These are phyloP conservation scores for Fusarium clavum DNA, from an alignment of 2,329 filamentous ascomycete genomes.

Conservation along the genomic window DNA sequence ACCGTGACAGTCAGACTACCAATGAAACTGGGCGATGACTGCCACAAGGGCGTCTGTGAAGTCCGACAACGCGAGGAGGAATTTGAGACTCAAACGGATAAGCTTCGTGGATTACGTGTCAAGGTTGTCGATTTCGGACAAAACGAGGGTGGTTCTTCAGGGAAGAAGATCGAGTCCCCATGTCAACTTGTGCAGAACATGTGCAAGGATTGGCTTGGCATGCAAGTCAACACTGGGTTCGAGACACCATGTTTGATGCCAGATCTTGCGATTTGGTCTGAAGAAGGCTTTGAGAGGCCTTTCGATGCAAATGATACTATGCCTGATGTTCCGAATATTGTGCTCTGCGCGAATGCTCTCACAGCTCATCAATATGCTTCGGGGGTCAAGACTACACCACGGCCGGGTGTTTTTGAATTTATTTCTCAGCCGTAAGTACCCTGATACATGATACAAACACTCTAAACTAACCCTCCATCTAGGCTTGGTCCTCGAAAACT, in stretches of 20 bases:
- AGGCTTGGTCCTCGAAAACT: slow-evolving; percentile 55
- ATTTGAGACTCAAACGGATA: slow-evolving; percentile 46
- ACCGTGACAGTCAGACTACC: slow-evolving; percentile 51
- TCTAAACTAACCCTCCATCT: neutral
- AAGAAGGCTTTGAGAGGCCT: slow-evolving; percentile 17
- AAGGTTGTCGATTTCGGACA: slow-evolving; percentile 7
- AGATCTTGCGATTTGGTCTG: slow-evolving; percentile 46
- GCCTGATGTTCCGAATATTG: slow-evolving; percentile 43
- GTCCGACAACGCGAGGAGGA: slow-evolving; percentile 39
- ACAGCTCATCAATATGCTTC: slow-evolving; percentile 47
- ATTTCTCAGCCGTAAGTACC: slow-evolving; percentile 54
- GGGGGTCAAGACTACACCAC: slow-evolving; percentile 28
- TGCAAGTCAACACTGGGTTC: slow-evolving; percentile 34
- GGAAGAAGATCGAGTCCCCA: neutral
- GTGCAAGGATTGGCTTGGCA: slow-evolving; percentile 24
- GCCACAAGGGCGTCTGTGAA: neutral
- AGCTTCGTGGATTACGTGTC: slow-evolving; percentile 49
- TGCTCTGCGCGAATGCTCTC: slow-evolving; percentile 50
- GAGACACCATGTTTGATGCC: slow-evolving; percentile 26
- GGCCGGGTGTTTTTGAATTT: slow-evolving; percentile 50
- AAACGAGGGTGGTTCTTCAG: neutral
- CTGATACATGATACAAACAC: accelerated
- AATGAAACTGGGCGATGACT: slow-evolving; percentile 27
- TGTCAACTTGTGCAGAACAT: slow-evolving; percentile 19
- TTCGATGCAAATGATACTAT: neutral